Evolutionary conservation across 2,329 filamentous ascomycete species (phyloP), one percentile per base, ranked within the genome.

Genomic region (Colletotrichum sp.): DNA sequence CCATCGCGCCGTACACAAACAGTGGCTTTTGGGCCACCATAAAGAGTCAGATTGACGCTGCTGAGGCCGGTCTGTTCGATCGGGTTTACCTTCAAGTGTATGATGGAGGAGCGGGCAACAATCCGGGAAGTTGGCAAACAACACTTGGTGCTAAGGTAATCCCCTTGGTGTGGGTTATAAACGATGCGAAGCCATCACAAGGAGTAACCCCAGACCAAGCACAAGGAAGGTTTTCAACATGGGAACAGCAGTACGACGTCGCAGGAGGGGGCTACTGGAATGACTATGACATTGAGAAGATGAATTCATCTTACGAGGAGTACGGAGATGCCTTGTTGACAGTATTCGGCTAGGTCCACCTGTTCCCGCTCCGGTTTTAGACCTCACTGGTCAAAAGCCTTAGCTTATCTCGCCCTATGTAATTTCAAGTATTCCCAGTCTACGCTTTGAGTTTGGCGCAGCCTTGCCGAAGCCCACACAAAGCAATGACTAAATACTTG

Each of bases 241-340:
- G 86, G 86, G 80, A 81, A 24, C 39, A 76, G 39, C 72, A 75
- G 44, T 79, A 80, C 7, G 76, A 79, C 0, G 78, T 88, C 16
- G 85, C 80, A 3, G 86, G 83, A 0, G 86, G 84, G 1, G 86
- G 86, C 1, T 88, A 87, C 77, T 88, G 86, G 86, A 88, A 88
- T 62, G 86, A 88, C 75, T 87, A 83, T 72, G 87, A 88, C 75
- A 86, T 88, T 59, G 86, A 87, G 81, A 87, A 86, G 79, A 87
- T 87, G 83, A 79, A 78, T 8, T 78, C 83, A 44, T 85, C 84
- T 3, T 87, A 88, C 66, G 65, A 16, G 15, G 79, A 82, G 4
- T 85, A 85, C 69, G 83, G 81, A 6, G 70, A 78, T 21, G 82
- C 81, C 1, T 70, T 83, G 36, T 77, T 55, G 4, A 77, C 16